A percentile compares a stretch with the other conserved stretches of the same genome.
Evolutionary conservation across 805 yeast genomes (phyloP).

Genomic region (Ogataea ganodermae): DNA sequence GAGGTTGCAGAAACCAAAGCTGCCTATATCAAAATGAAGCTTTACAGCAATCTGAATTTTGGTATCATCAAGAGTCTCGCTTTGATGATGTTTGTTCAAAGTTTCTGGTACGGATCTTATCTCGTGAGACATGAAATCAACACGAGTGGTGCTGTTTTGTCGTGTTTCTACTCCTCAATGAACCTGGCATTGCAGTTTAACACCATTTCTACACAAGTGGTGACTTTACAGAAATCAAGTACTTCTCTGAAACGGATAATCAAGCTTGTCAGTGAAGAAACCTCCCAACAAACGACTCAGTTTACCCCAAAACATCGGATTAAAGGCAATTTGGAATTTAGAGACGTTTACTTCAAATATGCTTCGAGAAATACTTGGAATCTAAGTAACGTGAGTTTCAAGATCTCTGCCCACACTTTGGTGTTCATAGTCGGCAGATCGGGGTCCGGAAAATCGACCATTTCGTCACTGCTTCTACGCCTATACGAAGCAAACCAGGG

Average conservation of each 20-base stretch:
- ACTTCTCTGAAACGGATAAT: constrained; percentile 62
- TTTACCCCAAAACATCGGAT: constrained; percentile 28
- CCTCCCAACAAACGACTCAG: constrained; percentile 1
- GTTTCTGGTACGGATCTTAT: constrained; percentile 86
- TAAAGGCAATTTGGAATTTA: constrained; percentile 55
- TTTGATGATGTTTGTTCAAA: constrained; percentile 81
- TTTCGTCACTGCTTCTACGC: constrained; percentile 61
- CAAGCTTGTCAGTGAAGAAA: constrained; percentile 32
- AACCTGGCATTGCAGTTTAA: constrained; percentile 65
- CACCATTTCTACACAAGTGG: constrained; percentile 55
- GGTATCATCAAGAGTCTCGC: constrained; percentile 59
- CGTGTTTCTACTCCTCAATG: constrained; percentile 82
- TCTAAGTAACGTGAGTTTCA: constrained; percentile 48
- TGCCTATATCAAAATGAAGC: constrained; percentile 46
- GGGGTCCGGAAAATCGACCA: constrained; percentile 92
- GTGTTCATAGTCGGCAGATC: constrained; percentile 82
- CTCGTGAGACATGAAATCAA: constrained; percentile 56
- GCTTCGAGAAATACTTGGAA: constrained; percentile 54
- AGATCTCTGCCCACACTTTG: constrained; percentile 45
- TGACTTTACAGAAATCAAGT: constrained; percentile 67
- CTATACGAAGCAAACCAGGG: constrained; percentile 64
- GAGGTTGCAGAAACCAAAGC: constrained; percentile 35
- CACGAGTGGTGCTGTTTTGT: constrained; percentile 64
- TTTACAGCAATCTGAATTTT: constrained; percentile 54
- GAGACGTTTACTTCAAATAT: constrained; percentile 63